Base-by-base conservation (phyloP, 2,329 filamentous ascomycete species). In the Sporothrix protearum region DNA sequence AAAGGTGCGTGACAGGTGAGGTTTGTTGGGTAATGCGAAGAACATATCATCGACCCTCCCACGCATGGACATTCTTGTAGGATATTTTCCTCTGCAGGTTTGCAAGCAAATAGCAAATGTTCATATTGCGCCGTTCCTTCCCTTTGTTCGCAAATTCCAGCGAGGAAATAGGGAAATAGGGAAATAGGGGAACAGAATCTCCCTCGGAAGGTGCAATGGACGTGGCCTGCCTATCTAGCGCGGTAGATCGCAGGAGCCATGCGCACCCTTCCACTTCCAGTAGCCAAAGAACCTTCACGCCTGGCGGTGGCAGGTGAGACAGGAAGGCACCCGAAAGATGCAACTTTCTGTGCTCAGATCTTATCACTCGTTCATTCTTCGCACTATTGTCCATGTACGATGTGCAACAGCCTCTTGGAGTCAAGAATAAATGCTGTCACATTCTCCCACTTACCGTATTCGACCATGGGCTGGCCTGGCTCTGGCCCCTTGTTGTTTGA, bases 401-500 rank as follows among this genome's bases (percentile, higher is more conserved):
- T 9, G 22, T 12, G 28, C 28, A 14, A 33, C 51, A 53, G 22
- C 22, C n/a, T 28, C 22, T 25, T 28, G n/a, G 2, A 47, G 6
- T n/a, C 33, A 39, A 61, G 16, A 12, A n/a, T n/a, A 25, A 25
- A 36, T 14, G 8, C 22, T 45, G 39, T 64, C 39, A 6, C 61
- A 16, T 47, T 16, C 22, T 45, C 33, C 33, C 39, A 64, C 61
- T 47, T 64, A 28, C 39, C 22, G 36, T 30, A 47, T 30, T 64
- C 16, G 39, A 47, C 39, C 61, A 47, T 19, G 22, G 57, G 7
- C 33, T 22, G 39, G 25, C 42, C 57, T 25, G 22, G 39, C 8
- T 45, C 42, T 19, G 22, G 14, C 28, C 59, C 51, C 39, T 49
- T 47, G 51, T 22, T 68, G 70, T 71, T 71, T 71, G 63, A 71